Evolutionary conservation across 202 grass and related monocot genomes (phyloP), one percentile per base, ranked within the genome.

Genomic region (Setaria italica): DNA sequence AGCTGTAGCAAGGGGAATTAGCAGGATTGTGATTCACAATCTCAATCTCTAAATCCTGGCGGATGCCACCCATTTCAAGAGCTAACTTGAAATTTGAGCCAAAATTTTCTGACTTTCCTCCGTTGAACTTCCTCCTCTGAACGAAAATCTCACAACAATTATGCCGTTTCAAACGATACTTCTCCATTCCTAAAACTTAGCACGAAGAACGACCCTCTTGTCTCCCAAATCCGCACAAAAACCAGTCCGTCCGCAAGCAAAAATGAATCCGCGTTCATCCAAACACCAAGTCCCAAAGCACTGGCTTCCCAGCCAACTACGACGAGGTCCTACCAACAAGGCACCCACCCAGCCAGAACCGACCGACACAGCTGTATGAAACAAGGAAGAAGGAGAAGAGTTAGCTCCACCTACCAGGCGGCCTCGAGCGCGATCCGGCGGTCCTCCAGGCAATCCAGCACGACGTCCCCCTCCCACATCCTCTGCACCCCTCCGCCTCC

Each of bases 381-480:
- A 78, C 57, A 12, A 79, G 62, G 62, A 59, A 53, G 60, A 46
- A 56, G 33, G 9, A 78, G 72, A 56, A 20, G 9, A 78, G 72
- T 58, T 78, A 37, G 85, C 67, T 56, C 75, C 81, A 85, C 89
- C 89, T 94, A 99, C 97, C 97, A 99, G 11, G 90, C 89, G 62
- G 97, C 80, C 86, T 99, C 90, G 63, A 99, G 85, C 14, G 93
- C 97, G 80, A 99, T 92, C 64, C 90, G 88, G 11, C 88, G 87
- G 86, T 99, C 92, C 39, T 94, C 93, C 29, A 99, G 79, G 85
- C 92, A 99, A 94, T 96, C 93, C 57, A 87, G 83, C 70, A 97
- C 88, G 34, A 97, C 85, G 58, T 92, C 92, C 6, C 97, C 97
- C 79, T 99, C 97, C 97, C 97, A 99, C 97, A 99, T 99, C 86